Base-by-base conservation (phyloP, 495 filamentous ascomycete species). In the Pyrenula massariospora region DNA sequence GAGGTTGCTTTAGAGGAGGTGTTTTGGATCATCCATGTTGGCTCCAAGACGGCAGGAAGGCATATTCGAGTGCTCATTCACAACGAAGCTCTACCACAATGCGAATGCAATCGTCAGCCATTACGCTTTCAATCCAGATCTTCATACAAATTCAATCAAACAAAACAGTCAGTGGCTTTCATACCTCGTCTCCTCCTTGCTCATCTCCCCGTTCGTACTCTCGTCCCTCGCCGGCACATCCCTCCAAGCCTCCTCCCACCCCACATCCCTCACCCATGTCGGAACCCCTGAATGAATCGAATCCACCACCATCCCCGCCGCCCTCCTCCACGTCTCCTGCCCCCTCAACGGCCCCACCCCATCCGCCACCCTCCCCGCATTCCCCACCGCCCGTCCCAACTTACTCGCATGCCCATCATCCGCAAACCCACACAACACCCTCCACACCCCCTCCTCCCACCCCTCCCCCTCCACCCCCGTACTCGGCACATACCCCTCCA, bases 381-480 rank as follows among this genome's bases (percentile, higher is more conserved):
- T 65, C 22, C 72, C 75, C 12, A 90, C 61, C 2, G 89, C 87
- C 24, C 91, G 70, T 20, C 82, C 73, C 3, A 93, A 65, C 68
- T 96, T 95, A 53, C 80, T 68, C 22, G 80, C 66, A 67, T 96
- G 91, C 0, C 91, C 89, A 66, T 95, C 89, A 60, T 95, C 91
- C 0, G n/a, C 12, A 0, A 74, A 62, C 47, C 81, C 72, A 19
- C 58, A 56, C 42, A 74, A 70, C 10, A 84, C 70, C 3, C 82
- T 72, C 52, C 88, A 76, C 20, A 91, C 65, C 1, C 75, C 70
- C 48, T 71, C 64, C 48, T 71, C 64, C 84, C 83, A 87, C 50
- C 59, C 58, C 3, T 61, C 60, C 1, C 62, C 63, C 3, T 59
- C 54, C 23, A 65, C 72, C 3, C 31, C 31, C 5, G 31, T 8